phyloP scores from a whole-genome alignment of 345 rosid genomes.

The Hibiscus tridactylites region DNA sequence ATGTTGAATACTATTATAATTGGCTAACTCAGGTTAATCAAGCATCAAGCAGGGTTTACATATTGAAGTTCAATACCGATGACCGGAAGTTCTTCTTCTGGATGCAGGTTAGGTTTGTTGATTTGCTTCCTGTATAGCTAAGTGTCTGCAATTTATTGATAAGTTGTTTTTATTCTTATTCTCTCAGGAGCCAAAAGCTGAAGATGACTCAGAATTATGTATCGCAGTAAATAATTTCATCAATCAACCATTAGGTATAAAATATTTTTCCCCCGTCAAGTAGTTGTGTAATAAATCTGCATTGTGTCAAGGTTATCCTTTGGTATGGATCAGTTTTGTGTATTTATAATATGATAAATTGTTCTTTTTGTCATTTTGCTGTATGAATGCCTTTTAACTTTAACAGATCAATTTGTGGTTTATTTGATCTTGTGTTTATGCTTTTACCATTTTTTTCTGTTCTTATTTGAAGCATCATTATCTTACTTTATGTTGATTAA shows the following conservation, averaged over 20 bases:
- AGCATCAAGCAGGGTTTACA: slow-evolving; percentile 81
- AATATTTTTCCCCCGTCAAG: background rate
- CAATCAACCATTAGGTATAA: slow-evolving; percentile 71
- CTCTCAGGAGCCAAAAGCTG: slow-evolving; percentile 66
- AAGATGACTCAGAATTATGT: slow-evolving; percentile 63
- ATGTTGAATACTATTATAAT: background rate
- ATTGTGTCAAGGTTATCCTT: background rate
- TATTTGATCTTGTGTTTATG: background rate
- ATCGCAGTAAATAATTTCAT: slow-evolving; percentile 56
- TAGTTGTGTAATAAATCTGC: background rate
- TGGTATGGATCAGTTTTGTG: background rate
- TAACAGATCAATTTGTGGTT: background rate
- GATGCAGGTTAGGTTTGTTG: slow-evolving; percentile 64
- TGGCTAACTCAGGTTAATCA: slow-evolving; percentile 60
- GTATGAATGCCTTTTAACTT: background rate
- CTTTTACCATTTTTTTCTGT: too few relatives aligned
- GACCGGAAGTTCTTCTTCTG: slow-evolving; percentile 84
- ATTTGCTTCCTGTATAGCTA: background rate
- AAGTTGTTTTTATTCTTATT: slow-evolving; percentile 7
- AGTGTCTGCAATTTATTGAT: slow-evolving; percentile 3
- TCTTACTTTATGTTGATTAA: background rate
- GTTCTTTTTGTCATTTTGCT: background rate
- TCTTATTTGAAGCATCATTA: background rate
- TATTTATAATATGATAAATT: background rate
- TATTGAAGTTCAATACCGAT: slow-evolving; percentile 79